Evolutionary conservation across 148 eudicot species (phyloP).

Genomic region (Polygonum maritimum): DNA sequence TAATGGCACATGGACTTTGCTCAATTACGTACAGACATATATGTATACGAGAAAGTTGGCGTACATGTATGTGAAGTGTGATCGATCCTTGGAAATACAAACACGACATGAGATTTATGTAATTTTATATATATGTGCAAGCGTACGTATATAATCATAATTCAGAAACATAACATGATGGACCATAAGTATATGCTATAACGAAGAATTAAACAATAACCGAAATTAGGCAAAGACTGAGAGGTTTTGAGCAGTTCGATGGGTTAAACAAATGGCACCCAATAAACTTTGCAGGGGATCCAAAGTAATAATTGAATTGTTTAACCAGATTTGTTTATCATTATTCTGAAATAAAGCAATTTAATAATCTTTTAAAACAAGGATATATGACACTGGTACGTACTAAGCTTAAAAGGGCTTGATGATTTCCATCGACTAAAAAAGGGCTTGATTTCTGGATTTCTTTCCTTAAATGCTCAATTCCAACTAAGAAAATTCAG

Average conservation of each 20-base stretch:
- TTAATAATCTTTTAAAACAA: background rate
- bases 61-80: background rate
- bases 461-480: background rate
- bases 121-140: background rate
- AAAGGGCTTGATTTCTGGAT: background rate
- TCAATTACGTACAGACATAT: background rate
- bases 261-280: conserved; percentile 6
- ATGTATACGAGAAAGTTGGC: background rate
- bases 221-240: conserved; percentile 4
- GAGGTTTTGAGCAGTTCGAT: conserved; percentile 2
- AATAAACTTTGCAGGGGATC: conserved; percentile 9
- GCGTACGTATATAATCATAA: background rate
- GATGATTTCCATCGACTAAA: background rate
- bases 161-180: conserved; percentile 5
- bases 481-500: background rate
- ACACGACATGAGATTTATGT: background rate
- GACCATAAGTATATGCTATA: background rate
- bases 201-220: background rate
- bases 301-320: background rate
- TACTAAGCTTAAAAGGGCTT: background rate
- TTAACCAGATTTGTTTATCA: background rate
- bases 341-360: background rate
- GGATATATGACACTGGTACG: background rate
- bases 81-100: background rate
- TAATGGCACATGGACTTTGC: background rate